Conservation (phyloP, 176 grass and related monocot species). For the Eleusine indica region DNA sequence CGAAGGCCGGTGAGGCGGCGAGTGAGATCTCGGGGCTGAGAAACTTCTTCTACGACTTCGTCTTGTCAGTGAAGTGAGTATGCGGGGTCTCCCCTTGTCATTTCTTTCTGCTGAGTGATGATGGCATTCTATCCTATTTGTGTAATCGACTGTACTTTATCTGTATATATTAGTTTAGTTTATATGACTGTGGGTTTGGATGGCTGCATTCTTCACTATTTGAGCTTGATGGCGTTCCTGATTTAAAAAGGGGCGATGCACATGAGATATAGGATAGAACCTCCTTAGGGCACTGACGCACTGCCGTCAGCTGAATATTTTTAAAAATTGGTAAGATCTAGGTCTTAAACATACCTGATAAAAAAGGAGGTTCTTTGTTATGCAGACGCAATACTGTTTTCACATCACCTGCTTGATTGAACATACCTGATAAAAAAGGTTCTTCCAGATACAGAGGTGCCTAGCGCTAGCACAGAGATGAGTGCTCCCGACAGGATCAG, state of each 20-base stretch:
- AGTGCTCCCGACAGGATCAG: neutral
- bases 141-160: neutral
- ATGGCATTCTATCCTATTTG: neutral
- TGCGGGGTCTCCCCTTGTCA: neutral
- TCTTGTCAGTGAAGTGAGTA: neutral
- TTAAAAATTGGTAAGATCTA: neutral
- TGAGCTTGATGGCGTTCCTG: neutral
- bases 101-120: neutral
- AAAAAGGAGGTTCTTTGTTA: neutral
- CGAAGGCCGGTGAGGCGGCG: neutral
- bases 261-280: neutral
- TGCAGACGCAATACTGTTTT: neutral
- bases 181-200: neutral
- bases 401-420: neutral
- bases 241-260: neutral
- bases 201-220: neutral
- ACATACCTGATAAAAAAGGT: neutral
- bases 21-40: neutral
- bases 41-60: neutral
- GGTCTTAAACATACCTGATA: neutral
- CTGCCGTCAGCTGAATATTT: neutral
- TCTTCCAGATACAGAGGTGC: neutral
- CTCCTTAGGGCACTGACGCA: too few relatives aligned
- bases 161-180: neutral
- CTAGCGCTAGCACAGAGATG: neutral